Evolutionary conservation across 2,329 filamentous ascomycete species (phyloP).

Genomic region (Fusarium transvaalense): DNA sequence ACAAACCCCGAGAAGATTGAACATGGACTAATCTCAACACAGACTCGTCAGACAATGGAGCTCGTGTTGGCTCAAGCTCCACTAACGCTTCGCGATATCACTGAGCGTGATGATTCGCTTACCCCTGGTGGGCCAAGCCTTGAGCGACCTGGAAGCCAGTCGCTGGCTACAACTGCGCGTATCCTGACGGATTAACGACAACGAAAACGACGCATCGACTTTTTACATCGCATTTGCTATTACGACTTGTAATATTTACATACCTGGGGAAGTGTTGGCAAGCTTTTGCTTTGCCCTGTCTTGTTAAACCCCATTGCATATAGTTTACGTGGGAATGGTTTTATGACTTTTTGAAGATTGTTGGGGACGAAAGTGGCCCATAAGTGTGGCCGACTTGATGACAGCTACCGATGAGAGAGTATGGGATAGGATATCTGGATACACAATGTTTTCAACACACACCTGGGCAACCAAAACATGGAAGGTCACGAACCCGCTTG

Average conservation of each 20-base stretch:
- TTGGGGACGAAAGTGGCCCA: slow-evolving; percentile 26
- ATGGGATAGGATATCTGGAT: slow-evolving; percentile 57
- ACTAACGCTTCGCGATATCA: slow-evolving; percentile 55
- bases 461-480: slow-evolving; percentile 57
- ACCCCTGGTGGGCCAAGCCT: slow-evolving; percentile 18
- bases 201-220: slow-evolving; percentile 47
- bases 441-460: slow-evolving; percentile 55
- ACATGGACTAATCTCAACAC: slow-evolving; percentile 26
- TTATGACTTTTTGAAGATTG: slow-evolving; percentile 46
- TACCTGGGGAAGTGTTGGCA: slow-evolving; percentile 38
- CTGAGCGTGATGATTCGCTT: slow-evolving; percentile 41
- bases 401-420: slow-evolving; percentile 55
- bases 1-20: background rate
- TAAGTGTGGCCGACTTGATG: slow-evolving; percentile 51
- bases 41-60: slow-evolving; percentile 61
- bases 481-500: slow-evolving; percentile 52
- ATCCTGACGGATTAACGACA: slow-evolving; percentile 43
- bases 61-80: slow-evolving; percentile 54
- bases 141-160: slow-evolving; percentile 18
- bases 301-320: slow-evolving; percentile 46
- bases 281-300: slow-evolving; percentile 34
- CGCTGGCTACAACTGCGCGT: slow-evolving; percentile 26
- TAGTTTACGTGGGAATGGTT: slow-evolving; percentile 50
- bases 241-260: slow-evolving; percentile 56
- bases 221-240: slow-evolving; percentile 52